Evolutionary conservation across 352 stramenopile species (phyloP).

Genomic region (Thalassiosira mediterranea): DNA sequence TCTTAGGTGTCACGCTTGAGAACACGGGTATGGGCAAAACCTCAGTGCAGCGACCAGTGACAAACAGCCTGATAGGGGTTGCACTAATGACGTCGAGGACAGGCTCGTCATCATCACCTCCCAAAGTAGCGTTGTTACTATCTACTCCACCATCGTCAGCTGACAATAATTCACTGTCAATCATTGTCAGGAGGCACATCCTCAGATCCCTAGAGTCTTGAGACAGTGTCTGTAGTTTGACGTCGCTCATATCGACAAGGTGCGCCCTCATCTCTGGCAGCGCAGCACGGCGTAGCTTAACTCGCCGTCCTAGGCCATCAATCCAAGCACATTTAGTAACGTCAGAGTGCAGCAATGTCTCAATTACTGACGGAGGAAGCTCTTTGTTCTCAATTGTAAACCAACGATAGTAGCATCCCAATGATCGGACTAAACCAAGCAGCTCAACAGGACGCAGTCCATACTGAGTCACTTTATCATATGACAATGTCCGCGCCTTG

Average conservation of each 20-base stretch:
- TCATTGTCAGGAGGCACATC: background rate
- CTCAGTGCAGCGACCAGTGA: background rate
- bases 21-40: slow-evolving; percentile 42
- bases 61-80: background rate
- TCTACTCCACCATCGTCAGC: too few species aligned
- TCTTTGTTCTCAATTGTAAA: slow-evolving; percentile 19
- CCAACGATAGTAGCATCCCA: slow-evolving; percentile 22
- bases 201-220: slow-evolving; percentile 7
- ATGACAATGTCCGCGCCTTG: background rate
- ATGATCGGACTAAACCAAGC: background rate
- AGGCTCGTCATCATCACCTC: background rate
- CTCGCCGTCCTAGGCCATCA: slow-evolving; percentile 13
- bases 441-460: slow-evolving; percentile 11
- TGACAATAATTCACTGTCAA: too few species aligned
- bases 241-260: background rate
- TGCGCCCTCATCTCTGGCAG: slow-evolving; percentile 3
- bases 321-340: slow-evolving; percentile 23
- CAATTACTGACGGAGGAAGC: slow-evolving; percentile 2
- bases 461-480: slow-evolving; percentile 12
- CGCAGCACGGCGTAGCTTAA: slow-evolving; percentile 2
- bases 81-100: background rate
- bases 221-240: too few species aligned
- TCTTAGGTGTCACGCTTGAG: slow-evolving; percentile 27
- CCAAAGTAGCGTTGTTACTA: too few species aligned
- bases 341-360: slow-evolving; percentile 2